Base-by-base conservation (phyloP, 805 yeast species). In the Pichia nakasei region DNA sequence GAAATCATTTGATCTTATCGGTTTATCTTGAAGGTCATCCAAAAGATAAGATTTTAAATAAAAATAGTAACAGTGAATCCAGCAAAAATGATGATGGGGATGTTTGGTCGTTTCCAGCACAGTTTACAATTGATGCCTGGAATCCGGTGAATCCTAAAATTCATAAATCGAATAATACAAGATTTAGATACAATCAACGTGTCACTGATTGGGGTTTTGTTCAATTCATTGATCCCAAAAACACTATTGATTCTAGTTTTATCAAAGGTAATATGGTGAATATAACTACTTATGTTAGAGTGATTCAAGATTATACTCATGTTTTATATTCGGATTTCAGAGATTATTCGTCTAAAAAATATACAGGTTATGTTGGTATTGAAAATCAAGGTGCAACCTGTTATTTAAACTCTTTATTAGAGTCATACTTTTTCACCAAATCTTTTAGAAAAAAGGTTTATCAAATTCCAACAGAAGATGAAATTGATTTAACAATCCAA, bases 331-430 rank as follows among this genome's bases (percentile, higher is more conserved):
- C 87, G 58, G 84, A 83, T 58, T 87, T 88, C 53, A 49, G 72
- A 35, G 83, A 85, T 55, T 85, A 85, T 63, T 87, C 93, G 62
- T 88, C 97, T 2, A 87, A 88, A 59, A 76, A 80, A 54, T 78
- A 69, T 42, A 86, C 97, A 0, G 97, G 97, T 0, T 88, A 72
- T 59, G 95, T 88, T 9, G 99, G 99, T 1, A 75, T 93, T 49
- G 82, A 78, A 52, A 93, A 93, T 58, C 99, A 93, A 66, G 99
- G 98, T 50, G 99, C 99, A 2, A 93, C 99, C 0, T 93, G 99
- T 62, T 93, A 93, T 64, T 74, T 93, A 58, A 93, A 93, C 61
- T 91, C 97, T 0, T 70, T 93, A 47, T 64, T 93, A 43, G 98
- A 93, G 62, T 85, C 96, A 11, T 84, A 93, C 53, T 93, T 72